Evolutionary conservation across 2,329 filamentous ascomycete species (phyloP), one percentile per base, ranked within the genome.

Genomic region (Paecilomyces variotii): DNA sequence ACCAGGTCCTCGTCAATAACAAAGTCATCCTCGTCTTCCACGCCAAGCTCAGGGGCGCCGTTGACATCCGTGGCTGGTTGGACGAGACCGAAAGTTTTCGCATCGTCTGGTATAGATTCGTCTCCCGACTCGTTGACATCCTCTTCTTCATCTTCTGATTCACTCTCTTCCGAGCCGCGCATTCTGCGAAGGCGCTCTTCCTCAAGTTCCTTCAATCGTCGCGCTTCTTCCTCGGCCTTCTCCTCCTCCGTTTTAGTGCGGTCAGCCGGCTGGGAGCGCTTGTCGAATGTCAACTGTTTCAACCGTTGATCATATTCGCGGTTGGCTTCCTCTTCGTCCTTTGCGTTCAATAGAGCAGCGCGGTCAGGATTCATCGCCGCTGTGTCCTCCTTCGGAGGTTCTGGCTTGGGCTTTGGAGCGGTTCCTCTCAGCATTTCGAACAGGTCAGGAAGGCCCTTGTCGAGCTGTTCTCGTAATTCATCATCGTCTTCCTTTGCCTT

Each of bases 1-100:
- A 97, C 83, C 14, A 97, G 81, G 68, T 96, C 88, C 62, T 94
- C 90, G 60, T 97, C 93, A 61, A 97, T 86, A 27, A 93, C 72
- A 67, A 97, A 97, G 66, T 97, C 91, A 66, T 97, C 93, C 70
- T 97, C 93, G 65, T 97, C 93, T 63, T 96, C 91, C 34, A 96
- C 87, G 4, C 86, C 89, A 19, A 91, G 67, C 26, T 79, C 75
- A 39, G 70, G 69, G 32, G 70, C 76, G 59, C 64, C 74, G 64
- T 57, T 68, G 61, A 63, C 70, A 64, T 69, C 71, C 49, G 67
- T 68, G 27, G 67, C 66, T 52, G 68, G 73, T 59, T 87, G 82
- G 6, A 84, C 85, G 32, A 87, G 74, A 1, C 85, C 85, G 67
- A 87, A 87, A 55, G 80, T 79, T 54, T 78, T 81, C 12, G 84